Evolutionary conservation across 306 rosid genomes (phyloP).

Genomic region (Castanea crenata): DNA sequence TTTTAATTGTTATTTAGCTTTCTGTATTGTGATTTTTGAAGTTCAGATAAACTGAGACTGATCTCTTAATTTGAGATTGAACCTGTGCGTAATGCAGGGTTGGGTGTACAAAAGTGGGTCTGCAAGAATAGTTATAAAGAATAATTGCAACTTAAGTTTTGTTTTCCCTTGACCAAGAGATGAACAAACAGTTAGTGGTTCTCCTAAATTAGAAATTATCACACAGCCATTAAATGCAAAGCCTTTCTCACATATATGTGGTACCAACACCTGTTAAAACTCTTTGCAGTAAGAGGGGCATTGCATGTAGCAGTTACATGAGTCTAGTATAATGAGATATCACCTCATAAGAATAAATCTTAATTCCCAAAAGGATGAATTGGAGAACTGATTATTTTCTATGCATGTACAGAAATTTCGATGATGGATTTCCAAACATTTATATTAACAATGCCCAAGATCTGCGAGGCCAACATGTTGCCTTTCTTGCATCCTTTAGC

Average conservation of each 20-base stretch:
- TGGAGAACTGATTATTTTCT: conserved; percentile 21
- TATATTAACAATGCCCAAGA: conserved; percentile 86
- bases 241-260: too few relatives aligned
- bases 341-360: not conserved
- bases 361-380: not conserved
- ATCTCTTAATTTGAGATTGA: not conserved
- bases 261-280: too few relatives aligned
- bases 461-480: conserved; percentile 94
- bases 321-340: not conserved
- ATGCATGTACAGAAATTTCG: conserved; percentile 68
- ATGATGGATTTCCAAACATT: conserved; percentile 92
- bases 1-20: not conserved
- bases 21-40: not conserved
- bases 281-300: too few relatives aligned
- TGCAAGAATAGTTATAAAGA: not conserved
- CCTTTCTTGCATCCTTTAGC: conserved; percentile 88
- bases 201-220: not conserved
- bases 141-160: not conserved
- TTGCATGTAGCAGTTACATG: too few relatives aligned
- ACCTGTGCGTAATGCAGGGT: not conserved
- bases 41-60: not conserved
- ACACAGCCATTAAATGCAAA: too few relatives aligned
- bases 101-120: not conserved
- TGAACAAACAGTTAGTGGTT: not conserved
- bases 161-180: not conserved